Conservation (phyloP, 306 rosid species). For the Gillenia trifoliata region DNA sequence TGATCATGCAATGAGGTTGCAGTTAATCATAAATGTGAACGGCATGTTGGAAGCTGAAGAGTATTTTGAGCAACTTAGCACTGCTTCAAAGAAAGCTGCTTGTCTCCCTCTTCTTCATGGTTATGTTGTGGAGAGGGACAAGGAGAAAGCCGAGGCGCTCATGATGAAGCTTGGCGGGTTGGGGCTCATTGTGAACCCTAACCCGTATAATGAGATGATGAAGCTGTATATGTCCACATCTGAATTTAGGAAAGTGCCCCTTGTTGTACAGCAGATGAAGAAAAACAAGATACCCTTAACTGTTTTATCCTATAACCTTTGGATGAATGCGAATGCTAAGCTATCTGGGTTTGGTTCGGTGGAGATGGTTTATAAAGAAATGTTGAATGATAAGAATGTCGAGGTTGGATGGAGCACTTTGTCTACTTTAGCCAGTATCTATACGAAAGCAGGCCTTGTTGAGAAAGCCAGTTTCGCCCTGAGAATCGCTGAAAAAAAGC, state of each 20-base stretch:
- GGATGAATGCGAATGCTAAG: conserved; percentile 66
- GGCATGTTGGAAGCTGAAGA: conserved; percentile 64
- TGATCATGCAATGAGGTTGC: conserved; percentile 55
- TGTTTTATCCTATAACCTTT: conserved; percentile 79
- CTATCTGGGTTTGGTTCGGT: conserved; percentile 39
- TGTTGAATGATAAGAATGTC: conserved; percentile 54
- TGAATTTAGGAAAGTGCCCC: conserved; percentile 56
- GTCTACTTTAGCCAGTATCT: conserved; percentile 58
- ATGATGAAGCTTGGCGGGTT: conserved; percentile 60
- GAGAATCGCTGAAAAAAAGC: conserved; percentile 57
- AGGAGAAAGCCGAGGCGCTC: conserved; percentile 52
- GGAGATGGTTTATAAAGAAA: conserved; percentile 52
- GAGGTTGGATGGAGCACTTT: conserved; percentile 92
- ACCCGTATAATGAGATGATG: conserved; percentile 84
- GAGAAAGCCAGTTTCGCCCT: conserved; percentile 54
- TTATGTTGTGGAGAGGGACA: conserved; percentile 48
- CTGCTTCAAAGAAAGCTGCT: conserved; percentile 56
- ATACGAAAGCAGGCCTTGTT: conserved; percentile 47
- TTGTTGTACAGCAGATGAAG: conserved; percentile 67
- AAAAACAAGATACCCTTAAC: conserved; percentile 48
- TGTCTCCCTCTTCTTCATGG: conserved; percentile 54
- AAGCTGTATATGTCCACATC: conserved; percentile 61
- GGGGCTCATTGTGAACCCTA: conserved; percentile 61
- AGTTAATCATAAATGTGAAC: conserved; percentile 41
- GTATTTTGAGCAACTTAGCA: conserved; percentile 41